These are phyloP conservation scores for Metarhizium humberi DNA, from an alignment of 2,329 filamentous ascomycete genomes.

Conservation along the genomic window DNA sequence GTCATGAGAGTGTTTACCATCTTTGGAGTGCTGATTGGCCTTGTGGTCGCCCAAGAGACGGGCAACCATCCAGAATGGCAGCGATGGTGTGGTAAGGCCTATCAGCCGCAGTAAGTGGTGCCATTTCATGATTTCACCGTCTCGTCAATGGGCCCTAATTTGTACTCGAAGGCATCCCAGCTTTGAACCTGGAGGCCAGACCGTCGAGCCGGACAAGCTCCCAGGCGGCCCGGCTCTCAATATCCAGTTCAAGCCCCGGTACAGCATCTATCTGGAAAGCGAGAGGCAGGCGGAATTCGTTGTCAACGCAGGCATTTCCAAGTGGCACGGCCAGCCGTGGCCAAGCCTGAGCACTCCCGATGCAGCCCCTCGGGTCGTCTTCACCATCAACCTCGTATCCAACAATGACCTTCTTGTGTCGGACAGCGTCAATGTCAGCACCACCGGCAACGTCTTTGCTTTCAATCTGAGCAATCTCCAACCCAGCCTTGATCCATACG, in stretches of 20 bases:
- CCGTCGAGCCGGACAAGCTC: conserved; percentile 22
- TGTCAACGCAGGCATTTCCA: conserved; percentile 32
- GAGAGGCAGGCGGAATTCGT: conserved; percentile 32
- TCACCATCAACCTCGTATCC: conserved; percentile 26
- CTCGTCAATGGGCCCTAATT: not conserved
- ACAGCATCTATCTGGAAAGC: conserved; percentile 35
- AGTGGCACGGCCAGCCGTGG: conserved; percentile 29
- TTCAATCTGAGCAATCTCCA: conserved; percentile 27
- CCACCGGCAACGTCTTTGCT: conserved; percentile 23
- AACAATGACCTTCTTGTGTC: conserved; percentile 22
- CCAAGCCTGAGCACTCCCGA: conserved; percentile 14
- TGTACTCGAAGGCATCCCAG: conserved; percentile 20
- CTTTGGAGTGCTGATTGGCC: not conserved
- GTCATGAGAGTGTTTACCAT: conserved; percentile 1
- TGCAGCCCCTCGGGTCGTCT: conserved; percentile 18
- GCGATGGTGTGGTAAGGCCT: conserved; percentile 39
- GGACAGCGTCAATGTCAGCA: conserved; percentile 23
- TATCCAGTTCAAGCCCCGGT: conserved; percentile 34
- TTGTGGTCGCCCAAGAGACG: conserved; percentile 19
- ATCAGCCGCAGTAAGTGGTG: conserved; percentile 26
- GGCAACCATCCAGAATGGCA: conserved; percentile 33
- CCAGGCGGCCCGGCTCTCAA: conserved; percentile 26
- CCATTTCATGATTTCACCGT: too few species aligned
- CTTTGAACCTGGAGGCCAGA: conserved; percentile 36
- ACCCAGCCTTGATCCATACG: conserved; percentile 27